Conservation (phyloP, 257 asterid species). For the Solanum phureja region DNA sequence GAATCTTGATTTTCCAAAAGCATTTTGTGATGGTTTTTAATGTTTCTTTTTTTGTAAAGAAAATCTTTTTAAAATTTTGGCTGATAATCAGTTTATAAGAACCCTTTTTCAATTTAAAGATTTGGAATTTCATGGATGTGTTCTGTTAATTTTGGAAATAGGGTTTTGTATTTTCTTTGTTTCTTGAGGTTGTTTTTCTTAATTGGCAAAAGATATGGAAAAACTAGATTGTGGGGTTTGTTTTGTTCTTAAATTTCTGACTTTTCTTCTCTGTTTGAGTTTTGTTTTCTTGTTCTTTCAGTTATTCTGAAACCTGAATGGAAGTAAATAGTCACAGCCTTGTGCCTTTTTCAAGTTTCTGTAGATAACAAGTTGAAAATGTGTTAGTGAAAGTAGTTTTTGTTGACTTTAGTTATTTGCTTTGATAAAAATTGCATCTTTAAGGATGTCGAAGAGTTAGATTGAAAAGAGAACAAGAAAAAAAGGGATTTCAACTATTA, state of each 20-base stretch:
- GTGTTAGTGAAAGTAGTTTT: neutral
- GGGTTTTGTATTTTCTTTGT: neutral
- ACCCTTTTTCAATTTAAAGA: neutral
- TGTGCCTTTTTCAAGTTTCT: neutral
- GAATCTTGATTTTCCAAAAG: neutral
- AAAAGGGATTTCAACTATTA: neutral
- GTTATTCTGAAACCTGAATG: neutral
- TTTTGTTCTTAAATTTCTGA: neutral
- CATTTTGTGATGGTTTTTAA: neutral
- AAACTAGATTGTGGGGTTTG: neutral
- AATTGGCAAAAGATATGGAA: neutral
- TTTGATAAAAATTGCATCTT: neutral
- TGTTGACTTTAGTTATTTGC: neutral
- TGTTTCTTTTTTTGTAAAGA: neutral
- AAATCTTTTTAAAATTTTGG: neutral
- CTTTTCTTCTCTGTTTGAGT: neutral
- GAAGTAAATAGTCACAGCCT: neutral
- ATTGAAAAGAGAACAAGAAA: neutral
- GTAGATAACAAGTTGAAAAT: neutral
- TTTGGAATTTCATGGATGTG: neutral
- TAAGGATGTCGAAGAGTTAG: neutral
- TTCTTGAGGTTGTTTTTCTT: neutral
- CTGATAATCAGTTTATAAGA: neutral
- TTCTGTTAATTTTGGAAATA: neutral
- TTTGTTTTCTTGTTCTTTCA: neutral